Conservation (phyloP, 2,329 filamentous ascomycete species). For the Dactylellina sp. region DNA sequence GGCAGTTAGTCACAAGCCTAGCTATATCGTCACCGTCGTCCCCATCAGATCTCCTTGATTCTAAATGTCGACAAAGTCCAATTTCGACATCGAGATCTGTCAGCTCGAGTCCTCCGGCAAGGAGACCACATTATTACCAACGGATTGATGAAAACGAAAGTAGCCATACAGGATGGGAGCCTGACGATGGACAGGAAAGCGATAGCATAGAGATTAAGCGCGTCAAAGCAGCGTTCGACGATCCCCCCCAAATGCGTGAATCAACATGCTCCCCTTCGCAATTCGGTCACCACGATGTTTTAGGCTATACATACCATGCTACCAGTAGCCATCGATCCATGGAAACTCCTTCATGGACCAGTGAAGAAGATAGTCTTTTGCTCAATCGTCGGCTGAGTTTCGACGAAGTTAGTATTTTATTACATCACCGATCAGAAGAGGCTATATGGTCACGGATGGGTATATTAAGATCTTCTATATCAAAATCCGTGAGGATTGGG, state of each 20-base stretch:
- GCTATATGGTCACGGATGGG: slow-evolving; percentile 60
- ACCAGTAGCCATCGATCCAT: slow-evolving; percentile 13
- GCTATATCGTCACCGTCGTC: slow-evolving; percentile 40
- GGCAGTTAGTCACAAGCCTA: slow-evolving; percentile 11
- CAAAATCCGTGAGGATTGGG: slow-evolving; percentile 36
- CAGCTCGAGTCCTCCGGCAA: slow-evolving; percentile 36
- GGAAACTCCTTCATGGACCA: slow-evolving; percentile 56
- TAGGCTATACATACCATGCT: slow-evolving; percentile 13
- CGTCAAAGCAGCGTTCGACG: slow-evolving; percentile 20
- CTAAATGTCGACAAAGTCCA: slow-evolving; percentile 26
- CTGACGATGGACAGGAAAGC: slow-evolving; percentile 32
- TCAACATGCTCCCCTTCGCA: slow-evolving; percentile 16
- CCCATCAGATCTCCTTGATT: slow-evolving; percentile 25
- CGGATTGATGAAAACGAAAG: slow-evolving; percentile 23
- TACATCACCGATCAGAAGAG: slow-evolving; percentile 58
- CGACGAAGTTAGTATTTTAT: slow-evolving; percentile 60
- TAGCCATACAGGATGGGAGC: slow-evolving; percentile 38
- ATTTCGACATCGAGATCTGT: slow-evolving; percentile 41
- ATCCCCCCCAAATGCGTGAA: slow-evolving; percentile 19
- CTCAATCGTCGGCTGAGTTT: slow-evolving; percentile 60
- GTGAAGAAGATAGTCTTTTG: slow-evolving; percentile 59
- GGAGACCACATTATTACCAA: slow-evolving; percentile 22
- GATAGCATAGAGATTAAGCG: slow-evolving; percentile 27
- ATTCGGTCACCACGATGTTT: slow-evolving; percentile 6
- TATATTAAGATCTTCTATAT: slow-evolving; percentile 57